These are phyloP conservation scores for Claviceps africana DNA, from an alignment of 2,329 filamentous ascomycete genomes.

Conservation along the genomic window DNA sequence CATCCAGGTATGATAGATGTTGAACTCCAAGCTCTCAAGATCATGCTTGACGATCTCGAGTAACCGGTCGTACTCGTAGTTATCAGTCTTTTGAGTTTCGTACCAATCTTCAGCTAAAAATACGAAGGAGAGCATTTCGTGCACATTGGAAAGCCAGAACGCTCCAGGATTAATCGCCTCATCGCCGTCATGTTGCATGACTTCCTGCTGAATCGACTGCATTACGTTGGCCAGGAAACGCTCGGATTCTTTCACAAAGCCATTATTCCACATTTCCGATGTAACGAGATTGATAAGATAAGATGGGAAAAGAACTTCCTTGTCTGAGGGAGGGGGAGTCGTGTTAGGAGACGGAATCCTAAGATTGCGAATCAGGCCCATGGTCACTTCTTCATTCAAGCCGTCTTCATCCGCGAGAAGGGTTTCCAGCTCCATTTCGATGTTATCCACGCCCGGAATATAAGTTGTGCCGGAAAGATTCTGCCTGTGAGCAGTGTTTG, in stretches of 20 bases:
- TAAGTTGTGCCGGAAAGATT: conserved; percentile 64
- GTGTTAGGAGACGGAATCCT: conserved; percentile 86
- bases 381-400: conserved; percentile 90
- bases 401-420: conserved; percentile 90
- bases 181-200: conserved; percentile 97
- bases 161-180: conserved; percentile 94
- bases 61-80: conserved; percentile 95
- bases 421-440: conserved; percentile 88
- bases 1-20: conserved; percentile 99
- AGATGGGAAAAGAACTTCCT: conserved; percentile 95
- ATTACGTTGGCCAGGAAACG: conserved; percentile 98
- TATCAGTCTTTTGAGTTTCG: conserved; percentile 96
- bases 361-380: conserved; percentile 89
- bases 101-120: conserved; percentile 99
- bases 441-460: conserved; percentile 69
- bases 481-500: conserved; percentile 51
- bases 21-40: conserved; percentile 94
- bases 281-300: conserved; percentile 98
- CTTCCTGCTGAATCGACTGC: conserved; percentile 98
- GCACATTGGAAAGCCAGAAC: conserved; percentile 98
- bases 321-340: conserved; percentile 84
- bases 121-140: conserved; percentile 99
- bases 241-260: conserved; percentile 98
- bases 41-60: conserved; percentile 99
- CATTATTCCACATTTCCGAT: conserved; percentile 99